A percentile compares a stretch with the other conserved stretches of the same genome.
Evolutionary conservation across 129 eudicot genomes (phyloP).

Genomic region (Oenanthe sinensis): DNA sequence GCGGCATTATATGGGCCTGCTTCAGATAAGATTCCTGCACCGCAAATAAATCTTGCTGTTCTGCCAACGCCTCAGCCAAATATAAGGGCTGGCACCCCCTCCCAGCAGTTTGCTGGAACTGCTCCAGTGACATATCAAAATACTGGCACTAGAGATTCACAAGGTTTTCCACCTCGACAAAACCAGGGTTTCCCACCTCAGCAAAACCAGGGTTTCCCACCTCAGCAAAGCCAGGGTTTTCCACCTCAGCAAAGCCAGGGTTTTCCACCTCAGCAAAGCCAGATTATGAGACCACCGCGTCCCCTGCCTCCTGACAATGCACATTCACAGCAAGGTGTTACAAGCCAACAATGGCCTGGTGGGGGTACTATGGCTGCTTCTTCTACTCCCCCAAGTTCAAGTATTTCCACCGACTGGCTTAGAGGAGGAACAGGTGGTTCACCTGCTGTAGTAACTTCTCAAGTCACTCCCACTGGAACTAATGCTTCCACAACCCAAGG

Average conservation of each 20-base stretch:
- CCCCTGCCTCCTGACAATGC: constrained; percentile 32
- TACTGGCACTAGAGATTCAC: constrained; percentile 35
- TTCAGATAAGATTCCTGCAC: constrained; percentile 89
- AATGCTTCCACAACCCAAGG: constrained; percentile 25
- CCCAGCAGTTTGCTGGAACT: constrained; percentile 22
- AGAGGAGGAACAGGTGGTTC: constrained; percentile 35
- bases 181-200: constrained; percentile 21
- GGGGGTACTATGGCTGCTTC: constrained; percentile 24
- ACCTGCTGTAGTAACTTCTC: constrained; percentile 33
- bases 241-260: constrained; percentile 30
- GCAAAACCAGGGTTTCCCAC: constrained; percentile 38
- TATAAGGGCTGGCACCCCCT: constrained; percentile 24
- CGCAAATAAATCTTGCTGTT: constrained; percentile 57
- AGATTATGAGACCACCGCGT: constrained; percentile 41
- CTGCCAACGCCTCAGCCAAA: constrained; percentile 33
- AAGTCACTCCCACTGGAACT: constrained; percentile 25
- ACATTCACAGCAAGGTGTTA: constrained; percentile 28
- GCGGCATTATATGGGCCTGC: constrained; percentile 86
- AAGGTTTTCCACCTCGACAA: constrained; percentile 44
- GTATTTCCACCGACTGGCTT: constrained; percentile 23
- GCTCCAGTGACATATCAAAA: constrained; percentile 31
- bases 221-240: constrained; percentile 40
- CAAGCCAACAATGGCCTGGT: constrained; percentile 37
- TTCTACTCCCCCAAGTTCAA: constrained; percentile 28
- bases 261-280: constrained; percentile 29